A percentile compares a stretch with the other conserved stretches of the same genome.
phyloP scores from a whole-genome alignment of 1,139 yeast species.

The Geotrichum histeridarum region DNA sequence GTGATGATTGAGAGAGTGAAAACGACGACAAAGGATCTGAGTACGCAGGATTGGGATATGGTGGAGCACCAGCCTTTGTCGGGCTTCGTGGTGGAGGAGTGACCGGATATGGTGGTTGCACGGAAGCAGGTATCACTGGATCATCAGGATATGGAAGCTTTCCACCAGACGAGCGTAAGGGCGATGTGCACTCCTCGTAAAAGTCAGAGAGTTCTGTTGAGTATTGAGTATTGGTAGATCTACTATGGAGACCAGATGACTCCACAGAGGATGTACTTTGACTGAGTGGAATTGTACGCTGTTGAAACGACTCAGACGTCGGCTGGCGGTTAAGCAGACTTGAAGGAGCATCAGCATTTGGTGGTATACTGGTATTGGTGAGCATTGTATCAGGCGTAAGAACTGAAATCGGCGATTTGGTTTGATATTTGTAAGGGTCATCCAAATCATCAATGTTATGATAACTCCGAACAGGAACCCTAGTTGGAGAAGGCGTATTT shows the following conservation, averaged over 20 bases:
- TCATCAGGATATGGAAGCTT: background rate
- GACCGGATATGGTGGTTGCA: conserved; percentile 4
- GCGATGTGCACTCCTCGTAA: conserved; percentile 8
- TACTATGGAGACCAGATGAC: conserved; percentile 17
- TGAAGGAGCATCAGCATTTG: background rate
- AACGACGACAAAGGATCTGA: conserved; percentile 1
- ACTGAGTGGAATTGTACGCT: conserved; percentile 4
- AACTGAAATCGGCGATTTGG: background rate
- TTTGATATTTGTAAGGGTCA: conserved; percentile 14
- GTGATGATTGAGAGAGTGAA: background rate
- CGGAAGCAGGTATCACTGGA: background rate
- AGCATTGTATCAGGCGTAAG: background rate
- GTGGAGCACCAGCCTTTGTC: conserved; percentile 3
- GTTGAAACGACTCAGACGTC: background rate
- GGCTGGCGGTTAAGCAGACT: conserved; percentile 6
- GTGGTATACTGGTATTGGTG: background rate
- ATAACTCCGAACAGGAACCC: background rate
- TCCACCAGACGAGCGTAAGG: conserved; percentile 5
- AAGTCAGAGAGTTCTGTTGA: conserved; percentile 11
- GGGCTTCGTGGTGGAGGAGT: conserved; percentile 12
- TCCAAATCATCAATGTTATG: conserved; percentile 4
- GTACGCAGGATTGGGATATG: background rate
- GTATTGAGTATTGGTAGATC: conserved; percentile 17
- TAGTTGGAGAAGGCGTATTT: background rate
- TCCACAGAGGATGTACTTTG: conserved; percentile 14